phyloP scores from a whole-genome alignment of 495 filamentous ascomycete genomes.

The Penicillium bovifimosum region DNA sequence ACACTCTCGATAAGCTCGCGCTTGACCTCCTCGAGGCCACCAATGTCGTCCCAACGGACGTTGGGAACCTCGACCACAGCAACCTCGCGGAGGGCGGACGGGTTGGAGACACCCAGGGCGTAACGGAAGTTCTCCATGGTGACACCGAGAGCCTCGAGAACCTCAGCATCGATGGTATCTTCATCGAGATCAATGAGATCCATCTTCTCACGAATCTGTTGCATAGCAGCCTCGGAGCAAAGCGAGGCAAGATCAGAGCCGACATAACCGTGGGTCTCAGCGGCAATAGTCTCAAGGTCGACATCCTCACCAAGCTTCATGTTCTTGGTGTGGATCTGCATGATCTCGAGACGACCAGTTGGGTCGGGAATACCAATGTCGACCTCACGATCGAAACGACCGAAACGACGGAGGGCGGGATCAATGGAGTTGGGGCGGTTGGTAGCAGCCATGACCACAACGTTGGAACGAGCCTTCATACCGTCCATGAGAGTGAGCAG shows the following conservation, averaged over 20 bases:
- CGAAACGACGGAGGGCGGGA: conserved; percentile 86
- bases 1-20: conserved; percentile 98
- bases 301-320: conserved; percentile 99
- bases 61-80: conserved; percentile 99
- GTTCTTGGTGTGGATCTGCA: conserved; percentile 99
- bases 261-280: conserved; percentile 98
- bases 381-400: conserved; percentile 97
- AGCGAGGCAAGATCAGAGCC: conserved; percentile 98
- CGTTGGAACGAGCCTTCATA: conserved; percentile 98
- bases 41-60: conserved; percentile 99
- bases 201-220: conserved; percentile 99
- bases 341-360: conserved; percentile 96
- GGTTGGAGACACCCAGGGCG: conserved; percentile 95
- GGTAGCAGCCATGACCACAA: conserved; percentile 97
- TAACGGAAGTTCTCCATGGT: conserved; percentile 99
- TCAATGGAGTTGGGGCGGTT: conserved; percentile 97
- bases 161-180: conserved; percentile 97
- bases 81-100: conserved; percentile 96
- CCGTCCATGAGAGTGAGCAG: conserved; percentile 97
- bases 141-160: conserved; percentile 94
- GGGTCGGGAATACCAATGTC: conserved; percentile 98
- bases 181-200: conserved; percentile 98
- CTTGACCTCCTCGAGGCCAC: conserved; percentile 97
- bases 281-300: conserved; percentile 91
- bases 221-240: conserved; percentile 98